A percentile compares a stretch with the other conserved stretches of the same genome.
Evolutionary conservation across 2,329 filamentous ascomycete genomes (phyloP).

Genomic region (Colletotrichum sp.): DNA sequence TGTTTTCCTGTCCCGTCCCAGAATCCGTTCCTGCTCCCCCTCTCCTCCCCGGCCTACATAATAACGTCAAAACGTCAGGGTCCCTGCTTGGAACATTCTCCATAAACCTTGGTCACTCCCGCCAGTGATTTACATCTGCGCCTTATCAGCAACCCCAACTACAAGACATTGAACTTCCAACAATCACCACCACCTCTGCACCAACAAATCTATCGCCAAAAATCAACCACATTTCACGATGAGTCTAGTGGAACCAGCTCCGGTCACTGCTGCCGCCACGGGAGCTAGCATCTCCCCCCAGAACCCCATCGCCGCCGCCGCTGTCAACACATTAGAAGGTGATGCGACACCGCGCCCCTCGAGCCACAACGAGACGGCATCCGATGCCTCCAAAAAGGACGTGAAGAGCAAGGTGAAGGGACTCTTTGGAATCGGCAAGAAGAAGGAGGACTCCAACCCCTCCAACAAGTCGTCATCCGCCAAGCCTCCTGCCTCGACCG

Average conservation of each 20-base stretch:
- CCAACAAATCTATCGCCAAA: not conserved
- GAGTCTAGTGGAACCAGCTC: conserved; percentile 29
- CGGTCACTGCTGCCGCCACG: conserved; percentile 30
- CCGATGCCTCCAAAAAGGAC: conserved; percentile 55
- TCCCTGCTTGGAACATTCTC: conserved; percentile 2
- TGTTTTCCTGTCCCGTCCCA: conserved; percentile 10
- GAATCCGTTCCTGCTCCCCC: not conserved
- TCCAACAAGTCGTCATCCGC: conserved; percentile 33
- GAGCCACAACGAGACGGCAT: conserved; percentile 30
- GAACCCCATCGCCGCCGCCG: conserved; percentile 29
- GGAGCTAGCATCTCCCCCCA: conserved; percentile 21
- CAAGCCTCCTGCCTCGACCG: conserved; percentile 22
- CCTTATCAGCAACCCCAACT: not conserved
- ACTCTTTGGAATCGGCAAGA: conserved; percentile 68
- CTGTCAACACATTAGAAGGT: conserved; percentile 29
- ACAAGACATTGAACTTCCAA: not conserved
- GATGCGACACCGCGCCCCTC: conserved; percentile 38
- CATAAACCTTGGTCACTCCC: not conserved
- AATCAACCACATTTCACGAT: conserved; percentile 22
- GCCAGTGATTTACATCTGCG: not conserved
- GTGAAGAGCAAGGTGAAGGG: conserved; percentile 58
- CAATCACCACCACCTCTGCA: not conserved
- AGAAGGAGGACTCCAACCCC: conserved; percentile 53
- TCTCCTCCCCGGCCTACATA: conserved; percentile 9
- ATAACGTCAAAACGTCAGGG: conserved; percentile 12